Conservation (phyloP, 1,284 basidiomycete species). For the Puccinia hordei region DNA sequence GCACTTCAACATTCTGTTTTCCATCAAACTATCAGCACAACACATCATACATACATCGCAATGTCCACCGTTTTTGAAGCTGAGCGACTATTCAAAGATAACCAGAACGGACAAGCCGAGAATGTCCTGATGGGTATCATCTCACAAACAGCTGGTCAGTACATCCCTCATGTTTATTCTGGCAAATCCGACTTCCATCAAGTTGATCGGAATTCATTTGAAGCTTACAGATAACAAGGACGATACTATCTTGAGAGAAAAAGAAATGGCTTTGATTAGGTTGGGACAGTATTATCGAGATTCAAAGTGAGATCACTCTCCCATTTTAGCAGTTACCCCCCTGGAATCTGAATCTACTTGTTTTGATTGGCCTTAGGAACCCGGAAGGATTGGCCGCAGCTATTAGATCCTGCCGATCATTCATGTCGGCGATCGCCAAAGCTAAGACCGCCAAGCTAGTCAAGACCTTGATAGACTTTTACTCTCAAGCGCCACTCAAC, state of each 20-base stretch:
- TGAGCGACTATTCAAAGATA: constrained; percentile 36
- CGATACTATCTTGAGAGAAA: constrained; percentile 72
- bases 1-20: neutral
- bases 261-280: constrained; percentile 81
- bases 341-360: neutral
- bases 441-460: constrained; percentile 95
- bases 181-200: neutral
- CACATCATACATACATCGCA: neutral
- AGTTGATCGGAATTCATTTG: neutral
- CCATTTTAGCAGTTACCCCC: too few species aligned
- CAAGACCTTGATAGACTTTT: constrained; percentile 51
- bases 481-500: constrained; percentile 39
- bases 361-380: constrained; percentile 72
- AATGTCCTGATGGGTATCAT: constrained; percentile 39
- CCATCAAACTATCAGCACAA: neutral
- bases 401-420: constrained; percentile 79
- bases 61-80: constrained; percentile 20
- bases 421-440: constrained; percentile 93
- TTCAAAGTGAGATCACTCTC: constrained; percentile 67
- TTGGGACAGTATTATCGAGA: constrained; percentile 87
- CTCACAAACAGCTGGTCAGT: constrained; percentile 40
- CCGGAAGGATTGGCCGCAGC: constrained; percentile 81
- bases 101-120: constrained; percentile 14
- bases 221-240: constrained; percentile 56
- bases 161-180: neutral